Evolutionary conservation across 73 alveolate genomes (phyloP).

Genomic region (Durusdinium trenchii): DNA sequence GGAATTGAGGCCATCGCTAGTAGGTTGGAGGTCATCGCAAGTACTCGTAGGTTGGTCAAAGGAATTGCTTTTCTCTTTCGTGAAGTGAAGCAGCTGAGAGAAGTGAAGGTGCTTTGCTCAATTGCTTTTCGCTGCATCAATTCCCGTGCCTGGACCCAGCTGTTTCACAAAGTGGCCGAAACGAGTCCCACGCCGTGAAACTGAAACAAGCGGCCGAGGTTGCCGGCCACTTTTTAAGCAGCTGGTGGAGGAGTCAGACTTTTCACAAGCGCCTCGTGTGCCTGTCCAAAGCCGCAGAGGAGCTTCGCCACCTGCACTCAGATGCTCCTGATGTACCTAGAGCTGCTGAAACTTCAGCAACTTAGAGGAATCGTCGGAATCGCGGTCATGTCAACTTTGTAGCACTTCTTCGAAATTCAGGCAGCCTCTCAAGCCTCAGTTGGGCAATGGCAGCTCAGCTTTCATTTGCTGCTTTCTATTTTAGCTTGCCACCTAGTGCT

Average conservation of each 20-base stretch:
- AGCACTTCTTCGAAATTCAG: too few relatives aligned
- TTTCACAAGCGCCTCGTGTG: too few relatives aligned
- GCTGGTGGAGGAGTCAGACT: constrained; percentile 56
- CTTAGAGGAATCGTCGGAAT: not conserved
- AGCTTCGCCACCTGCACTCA: constrained; percentile 2
- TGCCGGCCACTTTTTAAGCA: constrained; percentile 69
- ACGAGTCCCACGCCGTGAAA: not conserved
- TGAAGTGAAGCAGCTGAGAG: not conserved
- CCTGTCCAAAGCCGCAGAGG: not conserved
- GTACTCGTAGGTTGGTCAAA: not conserved
- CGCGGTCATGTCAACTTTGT: not conserved
- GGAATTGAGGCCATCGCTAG: not conserved
- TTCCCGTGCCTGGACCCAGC: not conserved
- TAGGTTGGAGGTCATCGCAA: not conserved
- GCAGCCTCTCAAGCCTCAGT: not conserved
- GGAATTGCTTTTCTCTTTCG: not conserved
- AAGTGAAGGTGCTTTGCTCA: constrained; percentile 11
- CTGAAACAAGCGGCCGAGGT: not conserved
- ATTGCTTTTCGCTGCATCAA: constrained; percentile 30
- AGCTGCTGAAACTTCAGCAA: not conserved
- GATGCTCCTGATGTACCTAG: not conserved
- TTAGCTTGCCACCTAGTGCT: not conserved
- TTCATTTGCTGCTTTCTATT: too few relatives aligned
- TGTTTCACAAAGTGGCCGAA: not conserved
- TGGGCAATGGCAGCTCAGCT: not conserved